Evolutionary conservation across 768 basidiomycete species (phyloP), one percentile per base, ranked within the genome.

Genomic region (Tricholoma sp.): DNA sequence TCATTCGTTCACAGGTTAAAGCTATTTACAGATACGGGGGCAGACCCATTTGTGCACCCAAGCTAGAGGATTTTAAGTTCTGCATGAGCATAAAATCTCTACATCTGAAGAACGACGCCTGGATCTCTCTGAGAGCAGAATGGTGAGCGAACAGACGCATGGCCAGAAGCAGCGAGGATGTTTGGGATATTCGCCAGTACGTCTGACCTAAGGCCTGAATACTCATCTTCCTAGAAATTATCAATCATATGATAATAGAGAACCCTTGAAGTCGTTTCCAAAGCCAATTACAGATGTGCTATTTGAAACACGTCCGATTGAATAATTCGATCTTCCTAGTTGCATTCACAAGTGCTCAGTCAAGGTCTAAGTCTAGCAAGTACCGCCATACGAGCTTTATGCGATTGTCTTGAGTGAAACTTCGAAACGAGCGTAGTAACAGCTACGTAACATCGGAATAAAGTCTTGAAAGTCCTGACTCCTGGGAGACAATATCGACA

Each of bases 51-150:
- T 98, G 95, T 72, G 76, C 75, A 0, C 77, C 79, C 46, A 94
- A 96, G 69, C 79, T 86, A 67, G 86, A 92, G 57, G 94, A 96
- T 64, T 95, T 96, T 80, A 97, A 97, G 72, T 96, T 91, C 71
- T 99, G 96, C 73, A 76, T 96, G 76, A 87, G 85, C 59, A 74
- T 89, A 59, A 96, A 94, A 71, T 78, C 82, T 11, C 75, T 91
- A 71, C 80, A 87, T 53, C 85, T 14, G 93, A 94, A 56, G 82
- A 86, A 64, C 83, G 84, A 66, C 79, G 83, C 83, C 3, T 99
- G 94, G 95, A 85, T 98, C 56, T 79, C 77, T 50, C 79, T 89
- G 16, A 78, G 91, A 54, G 96, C 96, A 2, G 92, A 95, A 68
- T 95, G 94, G 94, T 97, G 94, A 96, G 93, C 95, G 4, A 74